A percentile compares a stretch with the other conserved stretches of the same genome.
These are phyloP conservation scores for Akanthomyces dipterigenus DNA, from an alignment of 2,329 filamentous ascomycete species.

Conservation along the genomic window DNA sequence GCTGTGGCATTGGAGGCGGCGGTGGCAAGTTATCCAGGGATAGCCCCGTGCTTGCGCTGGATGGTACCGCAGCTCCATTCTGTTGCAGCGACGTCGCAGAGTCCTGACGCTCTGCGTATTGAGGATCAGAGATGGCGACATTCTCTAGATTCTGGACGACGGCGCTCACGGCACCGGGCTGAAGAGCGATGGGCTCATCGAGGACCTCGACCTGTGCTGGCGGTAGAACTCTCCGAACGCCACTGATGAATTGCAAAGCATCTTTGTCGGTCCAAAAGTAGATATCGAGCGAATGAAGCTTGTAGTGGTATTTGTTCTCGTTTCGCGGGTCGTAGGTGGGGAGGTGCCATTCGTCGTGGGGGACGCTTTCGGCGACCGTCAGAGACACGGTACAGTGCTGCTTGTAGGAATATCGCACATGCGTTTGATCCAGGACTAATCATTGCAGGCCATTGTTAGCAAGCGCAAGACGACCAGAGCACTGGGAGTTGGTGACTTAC, in stretches of 20 bases:
- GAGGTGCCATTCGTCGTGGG: slow-evolving; percentile 64
- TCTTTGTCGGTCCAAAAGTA: slow-evolving; percentile 76
- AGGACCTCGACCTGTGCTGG: slow-evolving; percentile 53
- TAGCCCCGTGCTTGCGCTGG: slow-evolving; percentile 10
- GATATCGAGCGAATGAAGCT: slow-evolving; percentile 66
- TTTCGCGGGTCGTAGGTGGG: slow-evolving; percentile 66
- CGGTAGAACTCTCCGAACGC: slow-evolving; percentile 58
- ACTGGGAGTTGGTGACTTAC: slow-evolving; percentile 39
- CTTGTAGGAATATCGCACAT: slow-evolving; percentile 64
- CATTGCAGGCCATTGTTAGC: not conserved
- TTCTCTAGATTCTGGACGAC: slow-evolving; percentile 70
- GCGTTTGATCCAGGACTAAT: slow-evolving; percentile 54
- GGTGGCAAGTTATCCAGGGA: slow-evolving; percentile 16
- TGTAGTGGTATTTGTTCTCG: slow-evolving; percentile 73
- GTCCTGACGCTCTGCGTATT: slow-evolving; percentile 30
- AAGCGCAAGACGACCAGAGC: not conserved
- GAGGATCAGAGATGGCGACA: slow-evolving; percentile 57
- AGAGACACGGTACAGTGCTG: slow-evolving; percentile 66
- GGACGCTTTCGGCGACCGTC: slow-evolving; percentile 48
- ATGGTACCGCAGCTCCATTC: slow-evolving; percentile 18
- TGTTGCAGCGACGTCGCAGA: slow-evolving; percentile 16
- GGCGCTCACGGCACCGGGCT: slow-evolving; percentile 51
- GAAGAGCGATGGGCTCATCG: slow-evolving; percentile 50
- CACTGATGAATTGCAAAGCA: slow-evolving; percentile 63
- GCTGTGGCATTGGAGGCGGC: slow-evolving; percentile 26